A percentile compares a stretch with the other conserved stretches of the same genome.
phyloP scores from a whole-genome alignment of 2,329 filamentous ascomycete genomes.

The Diaporthe batatas region DNA sequence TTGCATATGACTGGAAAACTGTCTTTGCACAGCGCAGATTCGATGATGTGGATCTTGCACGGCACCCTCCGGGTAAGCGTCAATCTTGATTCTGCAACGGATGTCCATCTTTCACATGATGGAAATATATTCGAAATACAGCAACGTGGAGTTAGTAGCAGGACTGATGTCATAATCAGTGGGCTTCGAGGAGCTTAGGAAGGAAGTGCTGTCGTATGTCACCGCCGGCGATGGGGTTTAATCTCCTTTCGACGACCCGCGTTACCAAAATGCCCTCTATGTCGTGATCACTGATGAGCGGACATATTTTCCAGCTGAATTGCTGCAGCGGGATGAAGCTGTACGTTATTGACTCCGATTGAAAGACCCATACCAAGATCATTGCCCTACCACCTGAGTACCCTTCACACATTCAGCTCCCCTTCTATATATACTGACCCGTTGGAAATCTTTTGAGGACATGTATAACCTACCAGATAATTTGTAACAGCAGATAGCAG shows the following conservation, averaged over 20 bases:
- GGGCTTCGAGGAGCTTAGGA: conserved; percentile 22
- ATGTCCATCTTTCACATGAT: too few species aligned
- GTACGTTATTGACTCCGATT: too few species aligned
- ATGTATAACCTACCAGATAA: too few species aligned
- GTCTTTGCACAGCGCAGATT: conserved; percentile 22
- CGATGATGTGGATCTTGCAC: neutral
- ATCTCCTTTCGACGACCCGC: neutral
- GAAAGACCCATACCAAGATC: too few species aligned
- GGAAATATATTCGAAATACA: too few species aligned
- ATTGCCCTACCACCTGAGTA: too few species aligned
- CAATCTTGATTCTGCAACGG: too few species aligned
- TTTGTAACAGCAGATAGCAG: too few species aligned
- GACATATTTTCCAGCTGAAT: conserved; percentile 6
- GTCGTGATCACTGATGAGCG: conserved; percentile 6
- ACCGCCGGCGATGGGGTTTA: neutral
- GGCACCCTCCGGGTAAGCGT: neutral
- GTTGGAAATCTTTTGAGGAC: too few species aligned
- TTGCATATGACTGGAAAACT: conserved; percentile 28
- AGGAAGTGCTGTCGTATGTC: conserved; percentile 2
- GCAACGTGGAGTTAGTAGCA: too few species aligned
- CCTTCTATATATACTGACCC: too few species aligned
- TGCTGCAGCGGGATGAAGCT: neutral
- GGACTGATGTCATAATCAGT: neutral
- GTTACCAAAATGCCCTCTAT: conserved; percentile 27
- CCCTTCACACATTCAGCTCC: too few species aligned